Base-by-base conservation (phyloP, 2,329 filamentous ascomycete genomes). In the Fusarium poae region DNA sequence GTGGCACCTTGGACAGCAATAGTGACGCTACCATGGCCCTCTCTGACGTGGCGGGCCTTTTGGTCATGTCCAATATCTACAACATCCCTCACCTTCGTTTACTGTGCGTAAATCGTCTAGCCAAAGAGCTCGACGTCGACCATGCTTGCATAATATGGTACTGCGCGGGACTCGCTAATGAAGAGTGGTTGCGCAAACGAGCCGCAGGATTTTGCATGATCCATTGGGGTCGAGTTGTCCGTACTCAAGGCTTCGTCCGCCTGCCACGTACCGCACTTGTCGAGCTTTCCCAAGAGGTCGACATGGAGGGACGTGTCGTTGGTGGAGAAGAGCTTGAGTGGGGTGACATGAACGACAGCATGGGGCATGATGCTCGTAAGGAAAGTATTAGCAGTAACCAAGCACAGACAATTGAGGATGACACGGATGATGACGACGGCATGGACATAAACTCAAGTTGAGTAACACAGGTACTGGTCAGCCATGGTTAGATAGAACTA, bases 11-110 rank as follows among this genome's bases (percentile, higher is more conserved):
- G 3, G 82, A 84, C 27, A 79, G 82, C n/a, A 82, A 83, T 46
- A 83, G 93, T 46, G 89, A 89, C 62, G 92, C 94, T 35, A 93
- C 96, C 81, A 87, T 88, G 0, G 86, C 91, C 49, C 87, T 97
- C 21, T 88, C 90, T 30, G 94, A 97, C 72, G 94, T 98, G 16
- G 95, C 96, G 0, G 95, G 96, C 11, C 89, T 99, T 79, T 86
- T 99, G 5, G 95, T 99, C 68, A 97, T 99, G 92, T 94, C 94
- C 43, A 97, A 98, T 78, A 92, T 98, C 46, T 99, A 99, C 81
- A 95, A 97, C 76, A 97, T 99, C 82, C 94, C 94, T 2, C 93
- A 96, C 71, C 88, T 99, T 25, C 92, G 95, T 21, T 87, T 97
- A 10, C 85, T 98, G 2, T 97, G 95, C 77, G 92, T 98, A 56